phyloP scores from a whole-genome alignment of 139 green algal genomes.

The Coccomyxa sp. region DNA sequence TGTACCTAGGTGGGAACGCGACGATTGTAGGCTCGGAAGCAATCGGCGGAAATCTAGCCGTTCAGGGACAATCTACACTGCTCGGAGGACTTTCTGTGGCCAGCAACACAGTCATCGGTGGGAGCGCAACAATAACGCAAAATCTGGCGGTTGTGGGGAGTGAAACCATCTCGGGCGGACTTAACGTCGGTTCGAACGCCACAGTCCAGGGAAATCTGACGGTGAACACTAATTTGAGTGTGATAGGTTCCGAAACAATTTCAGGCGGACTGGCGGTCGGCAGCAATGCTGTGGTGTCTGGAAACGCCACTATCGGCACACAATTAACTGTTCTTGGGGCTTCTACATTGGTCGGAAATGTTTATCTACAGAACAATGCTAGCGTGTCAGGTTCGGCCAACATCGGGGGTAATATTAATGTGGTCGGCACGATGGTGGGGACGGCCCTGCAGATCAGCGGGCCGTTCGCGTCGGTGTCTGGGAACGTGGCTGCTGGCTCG shows the following conservation, averaged over 20 bases:
- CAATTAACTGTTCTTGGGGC: background rate
- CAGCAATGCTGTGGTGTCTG: background rate
- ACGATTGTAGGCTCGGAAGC: background rate
- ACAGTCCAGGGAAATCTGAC: background rate
- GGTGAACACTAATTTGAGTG: background rate
- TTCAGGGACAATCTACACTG: constrained; percentile 1
- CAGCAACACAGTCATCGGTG: background rate
- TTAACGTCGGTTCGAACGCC: background rate
- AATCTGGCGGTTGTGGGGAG: background rate
- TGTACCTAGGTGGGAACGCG: background rate
- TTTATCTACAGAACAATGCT: background rate
- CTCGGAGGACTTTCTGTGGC: background rate
- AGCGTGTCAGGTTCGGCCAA: background rate
- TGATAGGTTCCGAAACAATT: background rate
- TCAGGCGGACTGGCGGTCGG: background rate
- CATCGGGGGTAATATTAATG: background rate
- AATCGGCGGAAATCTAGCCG: background rate
- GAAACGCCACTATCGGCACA: background rate
- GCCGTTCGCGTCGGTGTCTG: background rate
- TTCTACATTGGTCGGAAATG: background rate
- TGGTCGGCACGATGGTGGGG: background rate
- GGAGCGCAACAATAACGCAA: background rate
- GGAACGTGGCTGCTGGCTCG: background rate
- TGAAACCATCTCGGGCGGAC: background rate
- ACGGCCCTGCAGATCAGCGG: background rate